Base-by-base conservation (phyloP, 306 rosid genomes). In the Carpinus viminea region DNA sequence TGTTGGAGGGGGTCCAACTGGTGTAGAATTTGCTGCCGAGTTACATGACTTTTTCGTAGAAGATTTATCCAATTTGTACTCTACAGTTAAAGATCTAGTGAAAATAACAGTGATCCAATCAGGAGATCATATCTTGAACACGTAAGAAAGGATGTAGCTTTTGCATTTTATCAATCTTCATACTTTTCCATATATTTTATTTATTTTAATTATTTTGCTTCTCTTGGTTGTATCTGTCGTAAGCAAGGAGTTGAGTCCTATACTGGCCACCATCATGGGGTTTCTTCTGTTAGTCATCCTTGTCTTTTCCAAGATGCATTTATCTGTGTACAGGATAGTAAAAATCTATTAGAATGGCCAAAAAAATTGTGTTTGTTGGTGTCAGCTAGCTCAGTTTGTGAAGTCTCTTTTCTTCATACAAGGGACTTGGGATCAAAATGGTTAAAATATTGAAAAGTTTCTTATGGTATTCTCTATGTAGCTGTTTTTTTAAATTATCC, bases 1-100 rank as follows among this genome's bases (percentile, higher is more conserved):
- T 73, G 98, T 95, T 75, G 98, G 98, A 76, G 98, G 98, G 68
- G 98, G 98, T 83, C 98, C 98, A 47, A 95, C 98, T 69, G 98
- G 98, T 62, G 88, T 95, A 73, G 98, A 95, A 83, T 95, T 95
- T 85, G 98, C 98, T 73, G 98, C 98, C 43, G 98, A 95, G 91
- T 88, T 95, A 76, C 97, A 95, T 80, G 98, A 95, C 85, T 91
- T 62, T 84, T 70, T 95, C 61, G 83, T 81, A 53, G 98, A 92
- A 75, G 98, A 95, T 87, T 84, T 95, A 72, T 78, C 77, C 74
- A 88, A 91, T 36, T 71, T 95, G 76, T 95, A 92, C 78, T 97
- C 98, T 8, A 20, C 85, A 4, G 93, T 86, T 38, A 87, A 90
- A 81, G 93, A 92, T 83, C 78, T 82, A 48, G 93, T 95, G 87